Conservation (phyloP, 768 basidiomycete species). For the Wakefieldia striispora region DNA sequence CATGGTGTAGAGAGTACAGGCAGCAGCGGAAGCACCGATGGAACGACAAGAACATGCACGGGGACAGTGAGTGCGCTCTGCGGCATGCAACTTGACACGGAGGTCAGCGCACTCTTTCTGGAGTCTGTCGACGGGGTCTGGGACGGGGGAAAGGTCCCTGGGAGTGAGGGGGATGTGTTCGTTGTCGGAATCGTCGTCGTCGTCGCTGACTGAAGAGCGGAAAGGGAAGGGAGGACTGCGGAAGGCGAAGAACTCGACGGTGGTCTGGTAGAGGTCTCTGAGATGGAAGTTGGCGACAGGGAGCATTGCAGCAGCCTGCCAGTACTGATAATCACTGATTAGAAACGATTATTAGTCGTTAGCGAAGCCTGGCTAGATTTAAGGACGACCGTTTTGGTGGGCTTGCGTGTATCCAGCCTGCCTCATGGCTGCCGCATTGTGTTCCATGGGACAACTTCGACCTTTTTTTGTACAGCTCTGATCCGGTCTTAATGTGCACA, state of each 20-base stretch:
- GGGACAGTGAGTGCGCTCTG: slow-evolving; percentile 34
- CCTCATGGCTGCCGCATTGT: slow-evolving; percentile 20
- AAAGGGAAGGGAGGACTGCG: slow-evolving; percentile 34
- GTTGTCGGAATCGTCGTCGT: slow-evolving; percentile 28
- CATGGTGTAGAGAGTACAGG: slow-evolving; percentile 40
- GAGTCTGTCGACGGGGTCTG: slow-evolving; percentile 39
- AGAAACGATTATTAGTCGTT: no score
- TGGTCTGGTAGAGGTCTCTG: slow-evolving; percentile 48
- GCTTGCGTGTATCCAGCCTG: slow-evolving; percentile 19
- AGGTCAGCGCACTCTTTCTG: slow-evolving; percentile 42
- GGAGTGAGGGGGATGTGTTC: slow-evolving; percentile 28
- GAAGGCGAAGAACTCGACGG: slow-evolving; percentile 58
- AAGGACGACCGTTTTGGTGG: slow-evolving; percentile 3
- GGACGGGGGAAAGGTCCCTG: slow-evolving; percentile 35
- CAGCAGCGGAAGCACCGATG: slow-evolving; percentile 39
- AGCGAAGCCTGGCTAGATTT: slow-evolving; percentile 5
- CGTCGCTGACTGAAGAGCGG: slow-evolving; percentile 23
- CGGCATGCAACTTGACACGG: slow-evolving; percentile 42
- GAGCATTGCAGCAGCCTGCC: slow-evolving; percentile 38
- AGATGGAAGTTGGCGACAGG: slow-evolving; percentile 47
- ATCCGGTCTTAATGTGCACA: not conserved
- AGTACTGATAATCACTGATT: slow-evolving; percentile 41
- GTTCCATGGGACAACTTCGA: not conserved
- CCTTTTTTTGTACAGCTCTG: slow-evolving; percentile 1
- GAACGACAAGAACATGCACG: slow-evolving; percentile 32